phyloP scores from a whole-genome alignment of 1,284 basidiomycete species.

The Trichosporon sp. region DNA sequence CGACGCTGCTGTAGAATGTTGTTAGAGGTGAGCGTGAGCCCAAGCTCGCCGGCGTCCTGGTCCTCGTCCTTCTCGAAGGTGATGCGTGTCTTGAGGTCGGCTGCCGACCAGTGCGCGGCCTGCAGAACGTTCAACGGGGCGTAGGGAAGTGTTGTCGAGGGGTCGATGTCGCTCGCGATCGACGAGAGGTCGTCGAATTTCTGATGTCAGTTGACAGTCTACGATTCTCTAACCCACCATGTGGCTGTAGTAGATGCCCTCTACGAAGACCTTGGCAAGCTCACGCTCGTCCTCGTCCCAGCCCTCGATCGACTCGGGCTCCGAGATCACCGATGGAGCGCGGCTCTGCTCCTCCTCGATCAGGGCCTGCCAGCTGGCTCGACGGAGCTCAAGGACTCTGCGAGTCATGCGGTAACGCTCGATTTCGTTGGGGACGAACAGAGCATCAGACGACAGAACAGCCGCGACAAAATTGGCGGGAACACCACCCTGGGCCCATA shows the following conservation, averaged over 20 bases:
- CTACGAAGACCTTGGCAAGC: slow-evolving; percentile 69
- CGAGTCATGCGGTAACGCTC: slow-evolving; percentile 79
- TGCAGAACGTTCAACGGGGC: slow-evolving; percentile 71
- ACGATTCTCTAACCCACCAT: slow-evolving; percentile 65
- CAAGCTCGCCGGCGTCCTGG: slow-evolving; percentile 42
- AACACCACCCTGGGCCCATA: slow-evolving; percentile 73
- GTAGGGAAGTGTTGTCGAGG: slow-evolving; percentile 68
- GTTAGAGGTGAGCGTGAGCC: slow-evolving; percentile 43
- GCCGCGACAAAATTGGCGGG: slow-evolving; percentile 72
- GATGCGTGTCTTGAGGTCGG: slow-evolving; percentile 48
- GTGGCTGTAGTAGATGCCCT: slow-evolving; percentile 83
- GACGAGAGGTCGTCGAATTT: slow-evolving; percentile 72
- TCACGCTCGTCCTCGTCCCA: slow-evolving; percentile 55
- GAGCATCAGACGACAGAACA: slow-evolving; percentile 73
- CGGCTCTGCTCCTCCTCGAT: slow-evolving; percentile 27
- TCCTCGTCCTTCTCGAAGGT: slow-evolving; percentile 28
- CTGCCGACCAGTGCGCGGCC: slow-evolving; percentile 70
- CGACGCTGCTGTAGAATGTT: slow-evolving; percentile 40
- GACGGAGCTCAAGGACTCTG: slow-evolving; percentile 71
- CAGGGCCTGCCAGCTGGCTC: slow-evolving; percentile 56
- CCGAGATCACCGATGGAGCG: not conserved
- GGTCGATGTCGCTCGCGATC: slow-evolving; percentile 72
- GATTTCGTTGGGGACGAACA: slow-evolving; percentile 78
- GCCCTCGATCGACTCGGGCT: slow-evolving; percentile 35
- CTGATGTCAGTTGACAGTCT: slow-evolving; percentile 55